Percentiles rank a stretch among this genome's conserved stretches.
Evolutionary conservation across 2,329 filamentous ascomycete species (phyloP).

Genomic region (Amauroascus verrucosus): DNA sequence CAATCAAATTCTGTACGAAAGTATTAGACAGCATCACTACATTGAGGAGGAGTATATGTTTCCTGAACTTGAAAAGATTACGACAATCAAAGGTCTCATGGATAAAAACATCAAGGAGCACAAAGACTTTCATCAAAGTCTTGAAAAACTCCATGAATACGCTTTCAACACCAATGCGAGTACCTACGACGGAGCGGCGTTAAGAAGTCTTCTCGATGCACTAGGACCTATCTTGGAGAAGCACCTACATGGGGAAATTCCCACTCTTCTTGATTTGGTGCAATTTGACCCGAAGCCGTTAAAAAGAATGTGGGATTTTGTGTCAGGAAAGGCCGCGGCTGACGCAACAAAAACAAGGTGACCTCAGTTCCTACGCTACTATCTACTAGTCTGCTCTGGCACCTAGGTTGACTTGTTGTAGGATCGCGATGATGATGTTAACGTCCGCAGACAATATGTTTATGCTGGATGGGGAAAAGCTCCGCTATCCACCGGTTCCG

Average conservation of each 20-base stretch:
- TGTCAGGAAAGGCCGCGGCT: slow-evolving; percentile 14
- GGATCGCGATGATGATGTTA: slow-evolving; percentile 16
- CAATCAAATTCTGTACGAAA: slow-evolving; percentile 25
- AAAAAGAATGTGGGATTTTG: slow-evolving; percentile 16
- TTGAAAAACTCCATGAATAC: slow-evolving; percentile 19
- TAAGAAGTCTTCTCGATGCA: slow-evolving; percentile 18
- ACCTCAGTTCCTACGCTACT: neutral
- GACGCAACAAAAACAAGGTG: slow-evolving; percentile 11
- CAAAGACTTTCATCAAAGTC: slow-evolving; percentile 17
- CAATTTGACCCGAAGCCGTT: slow-evolving; percentile 18
- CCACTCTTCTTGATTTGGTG: slow-evolving; percentile 17
- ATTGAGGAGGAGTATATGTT: slow-evolving; percentile 27
- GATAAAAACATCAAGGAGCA: slow-evolving; percentile 27
- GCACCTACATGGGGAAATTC: slow-evolving; percentile 22
- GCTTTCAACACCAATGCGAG: slow-evolving; percentile 17
- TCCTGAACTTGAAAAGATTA: slow-evolving; percentile 24
- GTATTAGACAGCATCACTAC: slow-evolving; percentile 27
- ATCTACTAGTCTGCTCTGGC: neutral
- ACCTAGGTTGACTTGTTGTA: slow-evolving; percentile 5
- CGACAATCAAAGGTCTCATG: slow-evolving; percentile 24
- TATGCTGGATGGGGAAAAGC: slow-evolving; percentile 14
- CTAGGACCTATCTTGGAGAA: slow-evolving; percentile 20
- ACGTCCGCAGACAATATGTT: slow-evolving; percentile 21
- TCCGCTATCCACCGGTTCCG: slow-evolving; percentile 10
- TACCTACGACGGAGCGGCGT: slow-evolving; percentile 17